Evolutionary conservation across 202 grass and related monocot species (phyloP), one percentile per base, ranked within the genome.

Genomic region (Setaria italica): DNA sequence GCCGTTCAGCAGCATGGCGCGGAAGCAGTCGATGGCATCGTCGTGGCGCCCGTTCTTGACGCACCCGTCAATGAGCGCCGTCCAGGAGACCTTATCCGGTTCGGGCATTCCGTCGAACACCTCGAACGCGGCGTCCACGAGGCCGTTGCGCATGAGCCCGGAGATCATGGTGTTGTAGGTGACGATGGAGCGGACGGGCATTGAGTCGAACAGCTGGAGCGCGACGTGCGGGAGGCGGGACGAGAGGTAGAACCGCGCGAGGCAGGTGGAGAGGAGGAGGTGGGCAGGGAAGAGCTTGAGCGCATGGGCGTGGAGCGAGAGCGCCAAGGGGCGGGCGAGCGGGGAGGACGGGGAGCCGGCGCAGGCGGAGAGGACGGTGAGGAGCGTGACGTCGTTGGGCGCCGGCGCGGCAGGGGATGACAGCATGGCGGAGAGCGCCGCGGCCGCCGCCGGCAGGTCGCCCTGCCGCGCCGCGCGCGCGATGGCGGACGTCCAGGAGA

Each of bases 111-210:
- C 85, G 29, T 90, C 85, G 20, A 98, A 95, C 46, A 95, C 50
- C 32, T 83, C 65, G 72, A 80, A 85, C 9, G 95, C 87, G 6
- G 62, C 39, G 13, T 56, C 43, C 1, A 87, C 77, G n/a, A 79
- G 79, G 43, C 81, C 82, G 73, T 83, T 82, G 0, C 85, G 88
- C 49, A 77, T 48, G 46, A 81, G 79, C 12, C 75, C 86, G 1
- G 85, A 85, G 54, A 95, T 70, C 89, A 97, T 83, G 11, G 90
- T 97, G 71, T 92, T 95, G 81, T 90, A 86, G 48, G 92, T 91
- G 63, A 93, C 72, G 10, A 72, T 49, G 1, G 87, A 91, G 41
- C 90, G 70, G 25, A 78, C 35, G 21, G 85, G 82, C 70, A 69
- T 78, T 2, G 37, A 5, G 17, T 74, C 82, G 76, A 88, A 91